Conservation (phyloP, 306 rosid species). For the Mimosa bimucronata region DNA sequence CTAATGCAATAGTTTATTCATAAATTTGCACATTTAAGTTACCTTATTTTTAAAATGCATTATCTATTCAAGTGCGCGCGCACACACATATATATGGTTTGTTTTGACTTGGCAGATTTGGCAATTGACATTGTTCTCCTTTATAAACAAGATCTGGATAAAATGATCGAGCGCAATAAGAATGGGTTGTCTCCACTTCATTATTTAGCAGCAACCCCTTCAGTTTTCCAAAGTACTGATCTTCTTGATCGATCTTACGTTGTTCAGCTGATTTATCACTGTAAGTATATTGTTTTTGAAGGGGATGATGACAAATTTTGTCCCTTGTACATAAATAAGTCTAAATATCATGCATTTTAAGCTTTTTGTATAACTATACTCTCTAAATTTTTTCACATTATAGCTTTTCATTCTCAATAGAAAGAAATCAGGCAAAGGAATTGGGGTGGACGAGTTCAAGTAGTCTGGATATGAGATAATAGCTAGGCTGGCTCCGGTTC, state of each 20-base stretch:
- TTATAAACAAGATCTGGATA: fast-evolving
- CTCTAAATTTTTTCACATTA: too few species aligned
- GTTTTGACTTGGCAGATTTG: neutral
- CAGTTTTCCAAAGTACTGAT: neutral
- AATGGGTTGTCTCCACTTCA: neutral
- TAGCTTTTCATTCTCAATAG: neutral
- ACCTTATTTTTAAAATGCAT: too few species aligned
- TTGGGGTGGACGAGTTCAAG: neutral
- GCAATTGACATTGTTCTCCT: neutral
- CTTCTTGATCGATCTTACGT: neutral
- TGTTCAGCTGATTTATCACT: neutral
- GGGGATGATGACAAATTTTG: neutral
- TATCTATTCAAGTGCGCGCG: too few species aligned
- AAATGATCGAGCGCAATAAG: neutral
- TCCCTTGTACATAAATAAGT: neutral
- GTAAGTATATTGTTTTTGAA: neutral
- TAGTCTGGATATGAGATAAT: too few species aligned
- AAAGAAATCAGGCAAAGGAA: neutral
- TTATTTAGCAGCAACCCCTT: neutral
- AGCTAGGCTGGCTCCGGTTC: neutral
- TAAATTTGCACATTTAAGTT: too few species aligned
- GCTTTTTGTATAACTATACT: neutral
- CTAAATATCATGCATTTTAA: too few species aligned
- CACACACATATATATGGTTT: too few species aligned
- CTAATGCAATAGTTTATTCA: too few species aligned